A percentile compares a stretch with the other conserved stretches of the same genome.
phyloP scores from a whole-genome alignment of 2,329 filamentous ascomycete genomes.

The Aspergillus melleus region DNA sequence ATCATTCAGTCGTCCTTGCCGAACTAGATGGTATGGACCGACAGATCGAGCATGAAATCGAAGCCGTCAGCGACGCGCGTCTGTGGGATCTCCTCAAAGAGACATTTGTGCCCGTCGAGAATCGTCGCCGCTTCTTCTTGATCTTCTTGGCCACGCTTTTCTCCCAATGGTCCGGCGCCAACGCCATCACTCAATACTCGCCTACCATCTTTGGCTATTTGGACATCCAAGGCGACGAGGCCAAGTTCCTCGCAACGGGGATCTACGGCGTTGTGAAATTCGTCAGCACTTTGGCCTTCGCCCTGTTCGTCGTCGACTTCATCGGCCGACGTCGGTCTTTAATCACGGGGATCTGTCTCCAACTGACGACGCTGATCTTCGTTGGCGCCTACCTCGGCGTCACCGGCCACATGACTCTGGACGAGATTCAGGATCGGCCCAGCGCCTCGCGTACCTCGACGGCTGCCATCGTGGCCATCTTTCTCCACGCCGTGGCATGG shows the following conservation, averaged over 20 bases:
- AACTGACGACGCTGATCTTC: conserved; percentile 46
- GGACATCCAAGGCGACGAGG: conserved; percentile 31
- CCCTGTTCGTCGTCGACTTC: conserved; percentile 48
- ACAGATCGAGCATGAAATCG: conserved; percentile 36
- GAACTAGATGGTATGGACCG: conserved; percentile 26
- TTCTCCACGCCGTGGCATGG: conserved; percentile 49
- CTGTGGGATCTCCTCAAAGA: conserved; percentile 37
- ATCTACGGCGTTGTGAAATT: conserved; percentile 50
- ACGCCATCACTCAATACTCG: conserved; percentile 47
- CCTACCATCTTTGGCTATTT: conserved; percentile 45
- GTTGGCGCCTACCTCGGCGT: conserved; percentile 44
- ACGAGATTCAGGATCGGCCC: conserved; percentile 21
- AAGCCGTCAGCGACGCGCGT: conserved; percentile 32
- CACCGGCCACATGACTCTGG: conserved; percentile 12
- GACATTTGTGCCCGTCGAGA: conserved; percentile 37
- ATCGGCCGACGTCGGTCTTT: conserved; percentile 43
- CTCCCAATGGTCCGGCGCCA: conserved; percentile 48
- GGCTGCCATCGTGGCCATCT: conserved; percentile 47
- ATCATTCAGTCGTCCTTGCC: conserved; percentile 35
- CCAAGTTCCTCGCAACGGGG: conserved; percentile 41
- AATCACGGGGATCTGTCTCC: conserved; percentile 37
- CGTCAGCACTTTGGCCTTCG: conserved; percentile 42
- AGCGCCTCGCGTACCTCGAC: conserved; percentile 32
- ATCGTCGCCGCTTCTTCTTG: conserved; percentile 44
- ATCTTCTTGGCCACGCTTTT: conserved; percentile 40